Base-by-base conservation (phyloP, 192 early-diverging fungal species). In the Paraglomus brasilianum region DNA sequence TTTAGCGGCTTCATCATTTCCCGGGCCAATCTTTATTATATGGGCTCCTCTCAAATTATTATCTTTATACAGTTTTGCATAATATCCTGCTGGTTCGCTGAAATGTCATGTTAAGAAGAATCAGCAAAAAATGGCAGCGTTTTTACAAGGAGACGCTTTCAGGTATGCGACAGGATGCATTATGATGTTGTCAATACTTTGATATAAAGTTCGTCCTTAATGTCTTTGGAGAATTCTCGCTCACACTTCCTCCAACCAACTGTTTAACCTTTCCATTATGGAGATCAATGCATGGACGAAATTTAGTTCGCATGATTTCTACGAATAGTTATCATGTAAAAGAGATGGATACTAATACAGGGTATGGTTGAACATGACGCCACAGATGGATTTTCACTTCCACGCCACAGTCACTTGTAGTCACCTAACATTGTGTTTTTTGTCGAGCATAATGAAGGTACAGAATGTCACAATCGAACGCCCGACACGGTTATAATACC, bases 211-310 rank as follows among this genome's bases (percentile, higher is more conserved):
- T 99, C 1, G 95, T 97, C 46, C 83, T 79, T 21, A 96, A 82
- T 22, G 64, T 68, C 5, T 83, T 72, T 8, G 78, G 81, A 30
- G 77, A 81, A 42, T 78, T 62, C 71, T 93, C 91, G 70, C 75
- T 83, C 17, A 99, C 83, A 51, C 96, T 91, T 46, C 92, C 95
- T 39, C 97, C 97, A 51, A 99, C 95, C 60, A 99, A 98, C 77
- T 99, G 97, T 80, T 99, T 99, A 67, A 99, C 97, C 76, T 94
- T 88, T 45, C 97, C 97, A 43, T 87, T 74, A 82, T 99, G 97
- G 52, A 99, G 82, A 82, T 99, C 97, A 72, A 99, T 98, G 81
- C 97, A 99, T n/a, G 96, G 94, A 17, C 92, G 83, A 80, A 99
- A 98, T 73, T 78, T 71, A 40, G 93, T 89, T 74, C 51, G 75